These are phyloP conservation scores for Myxozyma sirexii DNA, from an alignment of 805 yeast species.

Conservation along the genomic window DNA sequence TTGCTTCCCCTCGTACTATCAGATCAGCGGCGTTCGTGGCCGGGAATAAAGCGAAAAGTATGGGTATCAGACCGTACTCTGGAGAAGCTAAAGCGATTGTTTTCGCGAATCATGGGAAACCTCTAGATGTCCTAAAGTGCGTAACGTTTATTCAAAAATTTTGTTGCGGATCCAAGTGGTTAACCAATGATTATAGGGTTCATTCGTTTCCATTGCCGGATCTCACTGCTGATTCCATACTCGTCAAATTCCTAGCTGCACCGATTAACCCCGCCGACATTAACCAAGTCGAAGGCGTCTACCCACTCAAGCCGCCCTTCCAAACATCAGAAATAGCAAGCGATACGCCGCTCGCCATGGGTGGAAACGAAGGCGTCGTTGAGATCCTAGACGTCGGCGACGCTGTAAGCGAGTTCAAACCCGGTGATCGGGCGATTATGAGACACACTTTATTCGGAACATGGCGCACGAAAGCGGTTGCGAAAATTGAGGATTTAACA, in stretches of 20 bases:
- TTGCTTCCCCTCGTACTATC: background rate
- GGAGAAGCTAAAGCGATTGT: slow-evolving; percentile 61
- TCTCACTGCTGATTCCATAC: slow-evolving; percentile 47
- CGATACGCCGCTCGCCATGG: slow-evolving; percentile 72
- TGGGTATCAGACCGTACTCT: slow-evolving; percentile 35
- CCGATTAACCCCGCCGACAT: slow-evolving; percentile 92
- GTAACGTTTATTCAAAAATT: background rate
- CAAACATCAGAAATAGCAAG: slow-evolving; percentile 50
- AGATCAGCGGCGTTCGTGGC: background rate
- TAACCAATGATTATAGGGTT: slow-evolving; percentile 25
- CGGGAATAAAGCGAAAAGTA: background rate
- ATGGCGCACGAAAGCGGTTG: slow-evolving; percentile 81
- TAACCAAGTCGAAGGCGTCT: slow-evolving; percentile 82
- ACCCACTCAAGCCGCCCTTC: slow-evolving; percentile 74
- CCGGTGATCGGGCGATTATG: slow-evolving; percentile 92
- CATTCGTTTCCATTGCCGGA: slow-evolving; percentile 45
- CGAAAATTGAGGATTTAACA: slow-evolving; percentile 55
- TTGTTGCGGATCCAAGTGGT: background rate
- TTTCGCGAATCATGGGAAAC: slow-evolving; percentile 66
- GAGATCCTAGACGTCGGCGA: slow-evolving; percentile 76
- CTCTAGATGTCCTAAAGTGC: slow-evolving; percentile 42
- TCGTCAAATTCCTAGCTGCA: slow-evolving; percentile 72
- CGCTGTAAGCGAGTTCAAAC: slow-evolving; percentile 49
- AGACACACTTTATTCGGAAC: slow-evolving; percentile 80
- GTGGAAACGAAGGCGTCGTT: slow-evolving; percentile 93